These are phyloP conservation scores for Bisporella sp. DNA, from an alignment of 2,329 filamentous ascomycete genomes.

Conservation along the genomic window DNA sequence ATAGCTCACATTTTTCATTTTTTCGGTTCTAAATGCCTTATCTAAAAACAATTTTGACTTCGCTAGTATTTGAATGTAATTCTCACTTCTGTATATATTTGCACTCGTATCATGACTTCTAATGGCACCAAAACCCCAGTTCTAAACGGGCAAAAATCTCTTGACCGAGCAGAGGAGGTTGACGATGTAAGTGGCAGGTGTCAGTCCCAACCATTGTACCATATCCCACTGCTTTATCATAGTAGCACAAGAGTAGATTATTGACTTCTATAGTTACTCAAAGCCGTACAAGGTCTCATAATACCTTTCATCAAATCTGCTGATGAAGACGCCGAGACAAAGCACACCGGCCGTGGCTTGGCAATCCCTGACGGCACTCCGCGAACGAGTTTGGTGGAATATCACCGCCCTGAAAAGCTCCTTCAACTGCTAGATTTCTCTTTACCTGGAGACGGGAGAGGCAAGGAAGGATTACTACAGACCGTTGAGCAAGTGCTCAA, in stretches of 20 bases:
- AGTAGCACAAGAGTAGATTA: conserved; percentile 1
- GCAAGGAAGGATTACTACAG: conserved; percentile 67
- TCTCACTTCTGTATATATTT: too few species aligned
- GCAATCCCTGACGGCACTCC: conserved; percentile 31
- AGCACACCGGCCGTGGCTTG: conserved; percentile 44
- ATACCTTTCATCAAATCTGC: conserved; percentile 65
- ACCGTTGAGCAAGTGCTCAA: conserved; percentile 64
- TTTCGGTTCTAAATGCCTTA: too few species aligned
- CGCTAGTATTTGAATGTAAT: too few species aligned
- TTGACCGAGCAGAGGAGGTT: conserved; percentile 36
- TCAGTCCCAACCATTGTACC: neutral
- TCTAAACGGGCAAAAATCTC: conserved; percentile 6
- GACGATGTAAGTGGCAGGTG: conserved; percentile 35
- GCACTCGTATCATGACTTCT: conserved; percentile 9
- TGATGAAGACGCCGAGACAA: conserved; percentile 53
- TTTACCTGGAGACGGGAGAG: conserved; percentile 51
- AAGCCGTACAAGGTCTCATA: conserved; percentile 59
- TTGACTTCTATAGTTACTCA: conserved; percentile 49
- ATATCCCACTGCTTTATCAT: neutral
- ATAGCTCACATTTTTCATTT: too few species aligned
- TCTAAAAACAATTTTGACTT: too few species aligned
- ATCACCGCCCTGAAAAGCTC: conserved; percentile 51
- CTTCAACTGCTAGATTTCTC: conserved; percentile 48
- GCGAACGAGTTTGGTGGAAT: conserved; percentile 56
- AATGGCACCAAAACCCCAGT: conserved; percentile 12